phyloP scores from a whole-genome alignment of 1,284 basidiomycete genomes.

The Violaceomyces palustris region DNA sequence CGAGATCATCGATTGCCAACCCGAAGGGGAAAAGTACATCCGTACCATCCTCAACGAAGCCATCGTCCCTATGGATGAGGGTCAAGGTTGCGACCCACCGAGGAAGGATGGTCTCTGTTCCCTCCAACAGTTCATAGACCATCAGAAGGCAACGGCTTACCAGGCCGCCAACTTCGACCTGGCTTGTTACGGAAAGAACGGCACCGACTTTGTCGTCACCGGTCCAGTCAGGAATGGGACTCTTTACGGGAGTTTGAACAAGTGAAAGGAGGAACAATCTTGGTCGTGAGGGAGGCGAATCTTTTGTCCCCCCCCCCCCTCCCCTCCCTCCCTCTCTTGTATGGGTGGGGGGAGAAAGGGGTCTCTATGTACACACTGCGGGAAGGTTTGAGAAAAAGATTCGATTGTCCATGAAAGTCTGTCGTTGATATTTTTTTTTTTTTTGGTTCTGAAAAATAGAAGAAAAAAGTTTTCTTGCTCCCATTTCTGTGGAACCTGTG shows the following conservation, averaged over 20 bases:
- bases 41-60: conserved; percentile 82
- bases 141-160: conserved; percentile 25
- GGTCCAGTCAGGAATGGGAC: conserved; percentile 33
- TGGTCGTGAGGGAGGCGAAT: too few species aligned
- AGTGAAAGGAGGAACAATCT: too few species aligned
- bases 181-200: conserved; percentile 40
- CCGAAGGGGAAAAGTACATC: conserved; percentile 59
- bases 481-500: too few species aligned
- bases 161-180: conserved; percentile 40
- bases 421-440: too few species aligned
- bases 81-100: conserved; percentile 61
- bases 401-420: too few species aligned
- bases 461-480: too few species aligned
- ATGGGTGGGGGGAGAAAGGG: too few species aligned
- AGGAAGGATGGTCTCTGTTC: conserved; percentile 74
- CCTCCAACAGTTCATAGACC: conserved; percentile 66
- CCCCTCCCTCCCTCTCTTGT: too few species aligned
- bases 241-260: conserved; percentile 12
- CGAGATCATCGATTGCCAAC: conserved; percentile 33
- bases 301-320: too few species aligned
- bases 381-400: too few species aligned
- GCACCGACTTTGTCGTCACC: conserved; percentile 37
- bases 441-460: too few species aligned
- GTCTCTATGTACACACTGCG: too few species aligned
- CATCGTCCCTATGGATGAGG: conserved; percentile 73